Base-by-base conservation (phyloP, 305 asterid species). In the Caryopteris hybrid region DNA sequence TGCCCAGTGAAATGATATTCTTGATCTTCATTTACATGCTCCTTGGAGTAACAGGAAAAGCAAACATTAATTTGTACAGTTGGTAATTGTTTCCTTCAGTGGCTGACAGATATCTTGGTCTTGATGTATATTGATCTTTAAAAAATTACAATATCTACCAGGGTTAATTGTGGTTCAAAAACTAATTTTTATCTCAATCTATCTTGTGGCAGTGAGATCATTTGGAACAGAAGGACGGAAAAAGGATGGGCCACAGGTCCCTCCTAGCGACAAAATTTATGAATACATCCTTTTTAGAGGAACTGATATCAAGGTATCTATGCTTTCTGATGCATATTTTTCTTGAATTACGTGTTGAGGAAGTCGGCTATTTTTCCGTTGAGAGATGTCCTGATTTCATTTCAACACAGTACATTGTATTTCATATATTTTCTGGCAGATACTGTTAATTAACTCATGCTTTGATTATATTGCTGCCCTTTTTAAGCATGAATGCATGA, bases 211-310 rank as follows among this genome's bases (percentile, higher is more conserved):
- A 92, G 97, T 94, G 82, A 82, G 96, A 76, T 91, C 99, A 72
- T 94, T 85, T 71, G 99, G 99, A 46, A 94, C 99, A 0, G 99
- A 94, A 84, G 97, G 96, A 33, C 85, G 99, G 50, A 91, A 86
- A 74, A 89, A 83, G 75, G 97, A 94, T 60, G 97, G 99, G 14
- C 90, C 97, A 9, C 97, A 91, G 70, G 91, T 94, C 45, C 96
- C 88, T 69, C 96, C 97, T 0, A 76, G 96, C 27, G 99, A 91
- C 74, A 94, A 83, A 72, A 68, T 86, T 61, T 94, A 91, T 70
- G 97, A 94, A 48, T 91, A 88, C 82, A 94, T 94, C 60, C 86
- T 91, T 23, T 94, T 94, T 45, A 93, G 96, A 58, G 97, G 99
- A 78, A 91, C 83, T 78, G 99, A 94, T 75, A 91, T 94, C 65